Evolutionary conservation across 2,329 filamentous ascomycete species (phyloP), one percentile per base, ranked within the genome.

Genomic region (Dactylellina cionopaga): DNA sequence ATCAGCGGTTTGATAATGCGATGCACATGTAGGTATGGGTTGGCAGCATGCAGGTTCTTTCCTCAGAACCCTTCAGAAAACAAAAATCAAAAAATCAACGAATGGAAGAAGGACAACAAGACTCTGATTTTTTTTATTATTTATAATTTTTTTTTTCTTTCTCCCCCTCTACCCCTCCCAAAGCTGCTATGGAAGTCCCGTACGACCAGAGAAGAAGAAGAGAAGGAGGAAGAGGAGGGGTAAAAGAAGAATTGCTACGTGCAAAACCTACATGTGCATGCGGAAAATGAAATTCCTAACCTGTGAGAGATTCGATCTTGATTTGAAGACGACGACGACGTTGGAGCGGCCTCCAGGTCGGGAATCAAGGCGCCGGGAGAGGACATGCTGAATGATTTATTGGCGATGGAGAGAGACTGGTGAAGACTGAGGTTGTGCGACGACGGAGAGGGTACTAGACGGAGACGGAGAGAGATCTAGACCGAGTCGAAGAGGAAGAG

Each of bases 261-360:
- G 59, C 68, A 65, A 59, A 19, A 71, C 66, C 66, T 71, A 71
- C 66, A 64, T 71, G 66, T 59, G 52, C 44, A 69, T 69, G 46
- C 47, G 54, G 59, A 72, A 72, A 60, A 56, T 72, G 68, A 72
- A 55, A 71, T 71, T 59, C 59, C 68, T 72, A 72, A 72, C 68
- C 68, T 72, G 59, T 65, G 68, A 72, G 9, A 22, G 33, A 47
- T 56, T 29, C 49, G 49, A 56, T 63, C 56, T 27, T 63, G 58
- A 41, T 39, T 31, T 19, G 64, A 51, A 2, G 59, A 51, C 5
- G 59, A 54, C 15, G 59, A 3, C 9, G 43, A 19, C 4, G 29
- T 31, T 5, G 68, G 46, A 55, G 68, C 66, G 35, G 66, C 43
- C 29, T 72, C 66, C 5, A 72, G 52, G 58, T 72, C 66, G 25